Evolutionary conservation across 495 filamentous ascomycete genomes (phyloP).

Genomic region (Penicillium samsonianum): DNA sequence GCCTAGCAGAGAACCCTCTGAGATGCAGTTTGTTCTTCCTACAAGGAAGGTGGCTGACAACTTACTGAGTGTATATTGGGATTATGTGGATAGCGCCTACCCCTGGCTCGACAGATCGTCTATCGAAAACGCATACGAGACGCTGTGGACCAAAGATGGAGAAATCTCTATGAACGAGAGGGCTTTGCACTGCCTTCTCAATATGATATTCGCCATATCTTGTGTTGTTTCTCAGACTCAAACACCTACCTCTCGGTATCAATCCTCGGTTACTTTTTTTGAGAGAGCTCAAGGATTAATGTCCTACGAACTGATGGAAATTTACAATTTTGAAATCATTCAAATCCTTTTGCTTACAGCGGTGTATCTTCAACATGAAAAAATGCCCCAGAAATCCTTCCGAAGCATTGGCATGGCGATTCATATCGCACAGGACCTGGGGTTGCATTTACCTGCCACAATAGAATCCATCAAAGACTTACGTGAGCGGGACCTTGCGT

Average conservation of each 20-base stretch:
- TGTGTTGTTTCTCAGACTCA: slow-evolving; percentile 21
- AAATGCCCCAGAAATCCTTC: slow-evolving; percentile 20
- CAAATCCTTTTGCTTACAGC: slow-evolving; percentile 28
- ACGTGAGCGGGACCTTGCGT: slow-evolving; percentile 17
- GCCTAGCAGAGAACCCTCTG: neutral
- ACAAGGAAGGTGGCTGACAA: slow-evolving; percentile 22
- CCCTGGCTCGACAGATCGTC: slow-evolving; percentile 21
- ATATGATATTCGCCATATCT: slow-evolving; percentile 21
- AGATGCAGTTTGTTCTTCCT: slow-evolving; percentile 23
- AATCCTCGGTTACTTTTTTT: slow-evolving; percentile 15
- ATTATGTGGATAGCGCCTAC: slow-evolving; percentile 23
- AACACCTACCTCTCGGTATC: slow-evolving; percentile 12
- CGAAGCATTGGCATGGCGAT: slow-evolving; percentile 59
- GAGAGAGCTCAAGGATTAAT: slow-evolving; percentile 17
- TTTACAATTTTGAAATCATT: slow-evolving; percentile 22
- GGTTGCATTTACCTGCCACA: slow-evolving; percentile 58
- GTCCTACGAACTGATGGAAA: slow-evolving; percentile 18
- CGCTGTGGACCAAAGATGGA: slow-evolving; percentile 18
- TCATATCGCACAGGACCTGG: slow-evolving; percentile 56
- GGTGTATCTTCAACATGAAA: slow-evolving; percentile 24
- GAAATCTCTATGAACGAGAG: slow-evolving; percentile 18
- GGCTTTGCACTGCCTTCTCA: slow-evolving; percentile 20
- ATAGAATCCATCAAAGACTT: slow-evolving; percentile 19
- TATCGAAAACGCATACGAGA: slow-evolving; percentile 20
- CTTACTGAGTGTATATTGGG: slow-evolving; percentile 24